phyloP scores from a whole-genome alignment of 768 basidiomycete species.

The Kwoniella botswanensis region DNA sequence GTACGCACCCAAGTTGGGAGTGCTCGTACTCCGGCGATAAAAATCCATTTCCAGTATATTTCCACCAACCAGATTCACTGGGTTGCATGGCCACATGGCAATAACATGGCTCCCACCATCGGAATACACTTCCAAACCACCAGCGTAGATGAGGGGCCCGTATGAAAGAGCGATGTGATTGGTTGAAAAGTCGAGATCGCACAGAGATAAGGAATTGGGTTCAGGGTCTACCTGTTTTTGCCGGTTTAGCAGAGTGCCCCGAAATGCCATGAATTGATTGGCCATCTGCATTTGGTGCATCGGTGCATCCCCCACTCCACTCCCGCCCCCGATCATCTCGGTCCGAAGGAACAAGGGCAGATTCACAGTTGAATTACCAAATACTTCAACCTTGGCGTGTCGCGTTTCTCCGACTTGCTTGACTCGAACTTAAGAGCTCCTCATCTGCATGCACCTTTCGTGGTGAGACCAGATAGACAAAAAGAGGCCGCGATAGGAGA shows the following conservation, averaged over 20 bases:
- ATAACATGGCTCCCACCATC: neutral
- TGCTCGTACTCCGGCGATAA: neutral
- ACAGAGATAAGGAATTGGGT: conserved; percentile 6
- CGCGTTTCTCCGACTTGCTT: neutral
- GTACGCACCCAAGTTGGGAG: neutral
- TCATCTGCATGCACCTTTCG: neutral
- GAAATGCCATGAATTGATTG: neutral
- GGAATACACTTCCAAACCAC: neutral
- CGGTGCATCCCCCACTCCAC: too few relatives aligned
- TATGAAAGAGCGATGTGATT: neutral
- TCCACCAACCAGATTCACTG: neutral
- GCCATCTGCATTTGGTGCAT: neutral
- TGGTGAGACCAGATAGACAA: neutral
- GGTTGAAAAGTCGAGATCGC: neutral
- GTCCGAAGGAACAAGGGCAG: neutral
- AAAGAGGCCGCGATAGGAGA: neutral
- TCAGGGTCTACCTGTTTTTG: neutral
- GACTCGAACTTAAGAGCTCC: neutral
- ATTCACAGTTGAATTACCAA: neutral
- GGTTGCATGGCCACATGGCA: neutral
- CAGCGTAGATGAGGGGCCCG: neutral
- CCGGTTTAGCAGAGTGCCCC: neutral
- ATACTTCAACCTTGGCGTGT: neutral
- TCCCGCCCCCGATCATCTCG: neutral
- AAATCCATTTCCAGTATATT: neutral